Evolutionary conservation across 257 asterid genomes (phyloP).

Genomic region (Vinca minor): DNA sequence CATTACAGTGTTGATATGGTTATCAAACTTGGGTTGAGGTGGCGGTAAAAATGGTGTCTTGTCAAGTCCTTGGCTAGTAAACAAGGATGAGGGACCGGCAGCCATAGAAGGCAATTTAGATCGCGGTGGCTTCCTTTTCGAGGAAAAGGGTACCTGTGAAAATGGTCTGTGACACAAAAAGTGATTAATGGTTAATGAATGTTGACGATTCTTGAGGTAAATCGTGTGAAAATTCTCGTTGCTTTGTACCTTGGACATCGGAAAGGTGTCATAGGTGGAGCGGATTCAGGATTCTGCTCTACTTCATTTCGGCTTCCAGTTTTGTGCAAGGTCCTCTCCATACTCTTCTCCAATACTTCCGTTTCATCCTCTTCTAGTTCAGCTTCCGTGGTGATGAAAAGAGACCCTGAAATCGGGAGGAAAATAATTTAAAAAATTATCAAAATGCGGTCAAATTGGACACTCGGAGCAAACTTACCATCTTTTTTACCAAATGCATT

Average conservation of each 20-base stretch:
- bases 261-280: slow-evolving; percentile 60
- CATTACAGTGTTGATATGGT: slow-evolving; percentile 36
- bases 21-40: slow-evolving; percentile 51
- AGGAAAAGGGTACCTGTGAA: slow-evolving; percentile 42
- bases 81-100: slow-evolving; percentile 38
- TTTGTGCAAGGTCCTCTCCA: slow-evolving; percentile 33
- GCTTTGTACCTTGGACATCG: slow-evolving; percentile 44
- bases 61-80: slow-evolving; percentile 28
- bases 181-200: background rate
- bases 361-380: slow-evolving; percentile 64
- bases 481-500: slow-evolving; percentile 83
- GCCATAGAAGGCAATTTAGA: slow-evolving; percentile 41
- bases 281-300: slow-evolving; percentile 46
- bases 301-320: slow-evolving; percentile 26
- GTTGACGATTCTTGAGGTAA: background rate
- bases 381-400: slow-evolving; percentile 42
- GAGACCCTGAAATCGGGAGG: slow-evolving; percentile 26
- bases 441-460: background rate
- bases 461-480: slow-evolving; percentile 37
- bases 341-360: slow-evolving; percentile 31
- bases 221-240: background rate
- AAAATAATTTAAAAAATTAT: slow-evolving; percentile 10
- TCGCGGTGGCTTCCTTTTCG: slow-evolving; percentile 53
- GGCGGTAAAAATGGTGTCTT: slow-evolving; percentile 39
- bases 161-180: slow-evolving; percentile 38